These are phyloP conservation scores for Bombardia bombarda DNA, from an alignment of 495 filamentous ascomycete genomes.

Conservation along the genomic window DNA sequence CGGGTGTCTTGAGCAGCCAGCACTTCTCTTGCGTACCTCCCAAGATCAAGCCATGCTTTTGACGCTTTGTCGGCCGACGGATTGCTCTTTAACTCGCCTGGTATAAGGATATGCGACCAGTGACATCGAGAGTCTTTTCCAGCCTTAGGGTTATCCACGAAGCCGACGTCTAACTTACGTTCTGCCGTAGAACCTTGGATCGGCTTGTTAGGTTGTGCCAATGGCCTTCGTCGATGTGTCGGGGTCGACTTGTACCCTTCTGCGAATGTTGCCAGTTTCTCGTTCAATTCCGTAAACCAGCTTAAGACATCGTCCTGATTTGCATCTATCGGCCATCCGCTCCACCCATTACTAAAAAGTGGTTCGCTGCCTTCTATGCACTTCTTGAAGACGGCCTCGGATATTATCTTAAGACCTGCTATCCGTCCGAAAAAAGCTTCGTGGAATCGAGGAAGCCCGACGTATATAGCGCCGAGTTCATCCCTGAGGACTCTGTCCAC, in stretches of 20 bases:
- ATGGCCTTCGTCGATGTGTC: constrained; percentile 20
- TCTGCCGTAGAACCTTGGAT: constrained; percentile 29
- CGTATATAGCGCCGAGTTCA: constrained; percentile 30
- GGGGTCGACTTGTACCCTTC: constrained; percentile 6
- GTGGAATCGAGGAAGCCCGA: constrained; percentile 27
- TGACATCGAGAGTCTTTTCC: constrained; percentile 21
- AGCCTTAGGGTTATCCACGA: constrained; percentile 27
- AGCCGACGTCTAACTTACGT: constrained; percentile 38
- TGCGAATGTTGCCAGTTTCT: constrained; percentile 25
- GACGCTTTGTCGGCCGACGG: constrained; percentile 25
- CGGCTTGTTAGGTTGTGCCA: constrained; percentile 26
- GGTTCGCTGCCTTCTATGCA: constrained; percentile 27
- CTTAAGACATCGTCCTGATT: constrained; percentile 22
- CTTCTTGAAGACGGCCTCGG: constrained; percentile 28
- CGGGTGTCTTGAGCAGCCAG: constrained; percentile 37
- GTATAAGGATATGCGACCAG: constrained; percentile 41
- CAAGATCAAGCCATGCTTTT: constrained; percentile 33
- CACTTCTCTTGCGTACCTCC: constrained; percentile 37
- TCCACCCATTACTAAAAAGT: constrained; percentile 22
- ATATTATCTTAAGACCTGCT: constrained; percentile 21
- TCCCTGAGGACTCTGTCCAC: constrained; percentile 32
- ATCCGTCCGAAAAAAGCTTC: constrained; percentile 31
- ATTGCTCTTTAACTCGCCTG: constrained; percentile 43
- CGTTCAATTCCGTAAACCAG: constrained; percentile 29
- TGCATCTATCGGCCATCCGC: constrained; percentile 24